phyloP scores from a whole-genome alignment of 225 moss, liverwort and hornwort genomes.

The Pleurozium schreberi region DNA sequence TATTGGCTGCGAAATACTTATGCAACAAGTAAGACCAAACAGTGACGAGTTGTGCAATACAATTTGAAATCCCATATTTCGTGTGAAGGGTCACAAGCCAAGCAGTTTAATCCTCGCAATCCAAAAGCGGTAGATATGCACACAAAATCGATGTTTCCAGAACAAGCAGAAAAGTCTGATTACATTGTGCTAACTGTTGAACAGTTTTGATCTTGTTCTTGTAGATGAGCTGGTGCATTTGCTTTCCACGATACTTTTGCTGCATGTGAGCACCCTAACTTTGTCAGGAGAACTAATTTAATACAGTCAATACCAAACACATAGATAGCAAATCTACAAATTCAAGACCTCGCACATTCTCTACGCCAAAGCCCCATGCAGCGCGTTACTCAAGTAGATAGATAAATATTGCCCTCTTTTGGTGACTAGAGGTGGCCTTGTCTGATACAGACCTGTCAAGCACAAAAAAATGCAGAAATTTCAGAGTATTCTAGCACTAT shows the following conservation, averaged over 20 bases:
- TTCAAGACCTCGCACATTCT: background rate
- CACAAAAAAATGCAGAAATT: background rate
- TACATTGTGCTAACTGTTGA: constrained; percentile 72
- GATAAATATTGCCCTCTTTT: background rate
- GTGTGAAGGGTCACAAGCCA: background rate
- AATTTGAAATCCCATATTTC: background rate
- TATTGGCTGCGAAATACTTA: background rate
- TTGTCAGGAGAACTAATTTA: background rate
- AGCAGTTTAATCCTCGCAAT: background rate
- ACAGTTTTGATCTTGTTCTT: constrained; percentile 68
- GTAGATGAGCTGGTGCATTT: constrained; percentile 88
- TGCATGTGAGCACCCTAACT: constrained; percentile 12
- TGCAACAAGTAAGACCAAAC: background rate
- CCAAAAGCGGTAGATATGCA: background rate
- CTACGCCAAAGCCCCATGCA: background rate
- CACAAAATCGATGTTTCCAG: background rate
- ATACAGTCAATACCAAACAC: background rate
- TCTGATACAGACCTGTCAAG: background rate
- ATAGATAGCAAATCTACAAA: background rate
- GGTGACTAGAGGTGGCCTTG: background rate
- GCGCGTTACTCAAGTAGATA: background rate
- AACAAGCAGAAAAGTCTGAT: background rate
- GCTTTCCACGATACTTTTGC: constrained; percentile 97
- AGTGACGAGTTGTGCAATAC: background rate
- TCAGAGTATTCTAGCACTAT: background rate